Base-by-base conservation (phyloP, 495 filamentous ascomycete genomes). In the Neurospora sp. region DNA sequence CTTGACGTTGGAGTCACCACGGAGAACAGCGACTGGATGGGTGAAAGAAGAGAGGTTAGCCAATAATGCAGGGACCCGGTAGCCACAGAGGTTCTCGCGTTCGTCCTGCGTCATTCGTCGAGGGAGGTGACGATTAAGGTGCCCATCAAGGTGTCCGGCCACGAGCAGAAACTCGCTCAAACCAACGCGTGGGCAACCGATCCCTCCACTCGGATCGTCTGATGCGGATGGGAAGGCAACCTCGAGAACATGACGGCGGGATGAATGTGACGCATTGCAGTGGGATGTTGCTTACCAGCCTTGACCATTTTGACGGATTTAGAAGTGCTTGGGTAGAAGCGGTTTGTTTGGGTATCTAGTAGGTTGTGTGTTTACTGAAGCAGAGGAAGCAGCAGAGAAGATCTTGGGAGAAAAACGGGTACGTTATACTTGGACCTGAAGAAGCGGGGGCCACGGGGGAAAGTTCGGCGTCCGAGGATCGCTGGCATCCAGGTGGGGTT, bases 1-100 rank as follows among this genome's bases (percentile, higher is more conserved):
- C 75, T 87, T 82, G 85, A 99, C 86, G 85, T 91, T 95, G 81
- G 94, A 93, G 88, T 98, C 96, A 87, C 96, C 96, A 84, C 96
- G 95, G 86, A 99, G 84, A 82, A 96, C 92, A 85, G 93, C 93
- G 83, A 99, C 96, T 99, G 79, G 22, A 76, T 10, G 9, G 7
- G 7, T 65, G 27, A 35, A 14, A 73, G 74, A 14, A n/a, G 31
- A 65, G 8, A 44, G 22, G 16, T 68, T 37, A 45, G 39, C 69
- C 14, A 59, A 39, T 31, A 7, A 27, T 44, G 72, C 73, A 77
- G 72, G 75, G 72, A 74, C 22, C 37, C 44, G 35, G 27, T 71
- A 38, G 35, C 70, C 44, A 39, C 16, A 38, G 27, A 38, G 8
- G 71, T n/a, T 65, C 71, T 47, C 69, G 20, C n/a, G 53, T 37